Percentiles rank a stretch among this genome's conserved stretches.
These are phyloP conservation scores for Plasmodium malariae DNA, from an alignment of 169 alveolate species.

Conservation along the genomic window DNA sequence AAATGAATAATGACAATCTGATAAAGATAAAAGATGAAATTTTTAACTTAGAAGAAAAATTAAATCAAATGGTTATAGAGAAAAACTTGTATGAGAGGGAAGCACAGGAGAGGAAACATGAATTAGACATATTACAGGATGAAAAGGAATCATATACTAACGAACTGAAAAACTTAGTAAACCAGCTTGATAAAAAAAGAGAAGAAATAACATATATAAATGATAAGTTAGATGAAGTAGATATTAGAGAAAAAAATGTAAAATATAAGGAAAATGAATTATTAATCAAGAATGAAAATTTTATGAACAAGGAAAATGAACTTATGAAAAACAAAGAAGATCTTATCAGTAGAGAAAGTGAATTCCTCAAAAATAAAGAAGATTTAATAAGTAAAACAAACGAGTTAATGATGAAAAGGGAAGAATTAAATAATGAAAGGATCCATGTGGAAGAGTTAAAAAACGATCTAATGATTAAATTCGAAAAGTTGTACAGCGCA, in stretches of 20 bases:
- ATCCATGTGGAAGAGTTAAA: slow-evolving; percentile 57
- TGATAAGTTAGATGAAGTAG: slow-evolving; percentile 12
- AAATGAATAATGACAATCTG: neutral
- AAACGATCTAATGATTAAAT: slow-evolving; percentile 55
- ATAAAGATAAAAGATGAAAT: slow-evolving; percentile 5
- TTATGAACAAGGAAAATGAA: slow-evolving; percentile 25
- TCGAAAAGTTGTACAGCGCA: slow-evolving; percentile 49
- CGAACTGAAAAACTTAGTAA: slow-evolving; percentile 22
- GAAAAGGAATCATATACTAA: slow-evolving; percentile 12
- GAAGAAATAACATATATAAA: slow-evolving; percentile 20
- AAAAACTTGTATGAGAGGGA: slow-evolving; percentile 16
- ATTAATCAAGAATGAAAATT: slow-evolving; percentile 7
- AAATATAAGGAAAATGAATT: slow-evolving; percentile 14
- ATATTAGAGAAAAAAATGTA: slow-evolving; percentile 12
- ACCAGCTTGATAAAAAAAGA: slow-evolving; percentile 10
- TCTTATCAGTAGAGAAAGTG: slow-evolving; percentile 18
- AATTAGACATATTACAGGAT: slow-evolving; percentile 30
- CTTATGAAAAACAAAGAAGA: slow-evolving; percentile 42
- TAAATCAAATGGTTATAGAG: slow-evolving; percentile 19
- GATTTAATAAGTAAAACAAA: slow-evolving; percentile 32
- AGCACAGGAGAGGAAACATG: slow-evolving; percentile 3
- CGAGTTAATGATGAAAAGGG: slow-evolving; percentile 19
- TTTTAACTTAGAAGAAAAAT: slow-evolving; percentile 21
- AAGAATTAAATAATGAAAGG: slow-evolving; percentile 39
- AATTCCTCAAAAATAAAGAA: slow-evolving; percentile 6